Evolutionary conservation across 2,329 filamentous ascomycete species (phyloP).

Genomic region (Talaromyces verruculosus): DNA sequence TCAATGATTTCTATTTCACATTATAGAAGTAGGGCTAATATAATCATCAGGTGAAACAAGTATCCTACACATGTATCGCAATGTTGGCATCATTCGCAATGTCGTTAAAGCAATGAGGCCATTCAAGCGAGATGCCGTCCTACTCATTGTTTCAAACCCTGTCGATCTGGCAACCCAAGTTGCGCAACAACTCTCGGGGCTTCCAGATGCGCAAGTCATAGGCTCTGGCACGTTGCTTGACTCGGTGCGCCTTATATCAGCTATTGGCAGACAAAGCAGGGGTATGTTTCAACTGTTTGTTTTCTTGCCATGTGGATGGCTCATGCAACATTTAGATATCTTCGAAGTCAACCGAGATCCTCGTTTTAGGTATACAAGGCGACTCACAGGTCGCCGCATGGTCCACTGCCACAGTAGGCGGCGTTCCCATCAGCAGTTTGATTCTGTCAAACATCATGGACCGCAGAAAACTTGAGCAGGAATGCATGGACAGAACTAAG

Average conservation of each 20-base stretch:
- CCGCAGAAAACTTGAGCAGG: conserved; percentile 40
- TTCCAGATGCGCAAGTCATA: conserved; percentile 52
- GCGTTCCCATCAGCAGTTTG: conserved; percentile 41
- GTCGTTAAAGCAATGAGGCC: conserved; percentile 52
- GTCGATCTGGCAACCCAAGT: conserved; percentile 57
- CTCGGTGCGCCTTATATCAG: conserved; percentile 49
- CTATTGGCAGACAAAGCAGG: conserved; percentile 23
- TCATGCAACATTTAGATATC: conserved; percentile 28
- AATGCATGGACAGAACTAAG: conserved; percentile 50
- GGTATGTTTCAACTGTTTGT: conserved; percentile 17
- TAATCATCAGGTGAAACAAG: conserved; percentile 42
- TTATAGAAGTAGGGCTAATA: conserved; percentile 6
- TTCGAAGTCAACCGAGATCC: conserved; percentile 40
- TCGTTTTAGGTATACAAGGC: conserved; percentile 53
- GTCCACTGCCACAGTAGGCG: conserved; percentile 47
- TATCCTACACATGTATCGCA: conserved; percentile 48
- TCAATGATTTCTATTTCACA: not conserved
- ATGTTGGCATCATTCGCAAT: conserved; percentile 43
- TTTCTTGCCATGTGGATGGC: not conserved
- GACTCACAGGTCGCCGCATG: conserved; percentile 52
- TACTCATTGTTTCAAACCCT: conserved; percentile 56
- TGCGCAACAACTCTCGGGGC: conserved; percentile 48
- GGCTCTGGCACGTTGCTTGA: conserved; percentile 57
- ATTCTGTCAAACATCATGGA: conserved; percentile 31
- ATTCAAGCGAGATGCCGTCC: conserved; percentile 49